phyloP scores from a whole-genome alignment of 1,139 yeast genomes.

The Kodamaea sp. region DNA sequence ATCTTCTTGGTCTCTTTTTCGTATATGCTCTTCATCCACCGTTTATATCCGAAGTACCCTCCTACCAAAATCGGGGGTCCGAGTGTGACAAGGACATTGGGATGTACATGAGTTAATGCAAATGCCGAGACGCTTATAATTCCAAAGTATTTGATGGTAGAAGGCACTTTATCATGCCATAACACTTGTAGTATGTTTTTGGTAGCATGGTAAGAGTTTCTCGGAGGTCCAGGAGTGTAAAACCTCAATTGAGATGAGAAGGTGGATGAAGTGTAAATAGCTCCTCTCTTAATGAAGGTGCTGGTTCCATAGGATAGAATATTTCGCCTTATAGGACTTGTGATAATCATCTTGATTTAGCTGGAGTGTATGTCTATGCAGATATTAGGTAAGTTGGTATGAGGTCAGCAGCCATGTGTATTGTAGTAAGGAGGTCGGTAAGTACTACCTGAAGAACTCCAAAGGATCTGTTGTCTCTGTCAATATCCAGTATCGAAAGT shows the following conservation, averaged over 20 bases:
- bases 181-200: conserved; percentile 24
- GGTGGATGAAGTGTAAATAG: no score
- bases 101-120: conserved; percentile 39
- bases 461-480: no score
- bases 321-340: no score
- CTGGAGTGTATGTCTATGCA: no score
- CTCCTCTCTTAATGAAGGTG: no score
- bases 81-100: conserved; percentile 33
- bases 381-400: no score
- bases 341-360: no score
- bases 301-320: no score
- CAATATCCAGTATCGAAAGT: no score
- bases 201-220: conserved; percentile 33
- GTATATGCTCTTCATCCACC: conserved; percentile 18
- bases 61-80: conserved; percentile 39
- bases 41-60: conserved; percentile 26
- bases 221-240: conserved; percentile 25
- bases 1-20: conserved; percentile 13
- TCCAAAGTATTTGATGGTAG: conserved; percentile 31
- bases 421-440: no score
- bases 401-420: no score
- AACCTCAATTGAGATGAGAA: background rate
- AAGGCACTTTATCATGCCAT: conserved; percentile 33
- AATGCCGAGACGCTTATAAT: conserved; percentile 28
- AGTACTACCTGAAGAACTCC: no score